Evolutionary conservation across 2,329 filamentous ascomycete genomes (phyloP), one percentile per base, ranked within the genome.

Genomic region (Stachybotrys elegans): DNA sequence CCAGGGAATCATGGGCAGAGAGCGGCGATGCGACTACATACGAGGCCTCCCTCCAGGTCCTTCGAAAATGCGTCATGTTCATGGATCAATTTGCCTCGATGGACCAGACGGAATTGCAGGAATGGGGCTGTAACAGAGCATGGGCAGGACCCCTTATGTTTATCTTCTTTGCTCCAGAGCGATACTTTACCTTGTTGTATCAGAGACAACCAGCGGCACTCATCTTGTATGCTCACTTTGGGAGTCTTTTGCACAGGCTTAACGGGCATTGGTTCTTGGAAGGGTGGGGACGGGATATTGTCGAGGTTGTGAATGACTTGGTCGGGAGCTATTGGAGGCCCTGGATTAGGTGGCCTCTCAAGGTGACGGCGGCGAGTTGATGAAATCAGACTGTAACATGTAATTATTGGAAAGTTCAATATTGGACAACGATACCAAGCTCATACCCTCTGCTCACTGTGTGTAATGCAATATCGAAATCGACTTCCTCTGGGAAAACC

Each of bases 161-260:
- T 20, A 44, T 56, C 2, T 38, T 43, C 16, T 45, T 46, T 36
- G 49, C 47, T 1, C 51, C 52, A 4, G 37, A 50, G 19, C 22
- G 14, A n/a, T 56, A 49, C 41, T 53, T 56, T 19, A 40, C 41
- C 4, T 37, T 51, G n/a, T 35, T 56, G 1, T 46, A 48, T n/a
- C 53, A 56, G 21, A 38, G 52, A 3, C 53, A 56, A 22, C 51
- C 53, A 3, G 49, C 42, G 2, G 49, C 53, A 1, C 43, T 55
- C 2, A 17, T 55, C 12, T 13, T 56, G 0, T 55, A 52, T 38
- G 48, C 49, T 1, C 50, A 43, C 21, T 53, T 53, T 12, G 52
- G 53, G 11, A 44, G 42, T 4, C 23, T 52, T 2, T 11, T 56
- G 25, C 46, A 51, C n/a, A 31, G 20, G 2, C 7, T 51, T 2